phyloP scores from a whole-genome alignment of 2,329 filamentous ascomycete genomes.

The Atkinsonella hypoxylon region DNA sequence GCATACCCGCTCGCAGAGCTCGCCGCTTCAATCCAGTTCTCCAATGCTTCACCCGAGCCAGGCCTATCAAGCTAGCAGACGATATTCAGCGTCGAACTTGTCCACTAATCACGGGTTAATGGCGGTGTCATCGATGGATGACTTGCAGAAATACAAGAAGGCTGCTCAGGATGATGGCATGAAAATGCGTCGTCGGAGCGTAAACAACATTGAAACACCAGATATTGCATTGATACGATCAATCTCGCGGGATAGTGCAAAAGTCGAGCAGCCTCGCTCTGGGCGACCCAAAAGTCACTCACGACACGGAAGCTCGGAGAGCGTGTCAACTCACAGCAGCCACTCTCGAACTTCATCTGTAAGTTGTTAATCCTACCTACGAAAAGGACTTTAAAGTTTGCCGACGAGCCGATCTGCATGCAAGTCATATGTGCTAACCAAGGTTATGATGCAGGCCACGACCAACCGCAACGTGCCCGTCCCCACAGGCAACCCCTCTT shows the following conservation, averaged over 20 bases:
- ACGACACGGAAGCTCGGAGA: slow-evolving; percentile 52
- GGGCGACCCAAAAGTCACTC: slow-evolving; percentile 20
- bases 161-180: slow-evolving; percentile 55
- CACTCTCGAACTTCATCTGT: slow-evolving; percentile 54
- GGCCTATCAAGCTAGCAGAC: slow-evolving; percentile 10
- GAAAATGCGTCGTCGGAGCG: slow-evolving; percentile 70
- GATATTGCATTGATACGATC: slow-evolving; percentile 12
- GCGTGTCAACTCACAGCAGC: slow-evolving; percentile 43
- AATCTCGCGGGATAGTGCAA: slow-evolving; percentile 11
- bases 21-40: slow-evolving; percentile 20
- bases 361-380: slow-evolving; percentile 27
- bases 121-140: slow-evolving; percentile 48
- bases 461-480: slow-evolving; percentile 44
- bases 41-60: slow-evolving; percentile 15
- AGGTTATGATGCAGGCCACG: slow-evolving; percentile 35
- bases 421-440: slow-evolving; percentile 33
- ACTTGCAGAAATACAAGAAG: slow-evolving; percentile 50
- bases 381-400: background rate
- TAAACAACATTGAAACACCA: slow-evolving; percentile 48
- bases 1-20: slow-evolving; percentile 26
- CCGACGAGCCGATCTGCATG: slow-evolving; percentile 31
- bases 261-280: slow-evolving; percentile 25
- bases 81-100: slow-evolving; percentile 28
- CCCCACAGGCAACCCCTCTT: slow-evolving; percentile 42
- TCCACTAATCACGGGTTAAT: slow-evolving; percentile 32